Percentiles rank a stretch among this genome's conserved stretches.
Conservation (phyloP, 495 filamentous ascomycete species). For the Aspergillus panamensis region DNA sequence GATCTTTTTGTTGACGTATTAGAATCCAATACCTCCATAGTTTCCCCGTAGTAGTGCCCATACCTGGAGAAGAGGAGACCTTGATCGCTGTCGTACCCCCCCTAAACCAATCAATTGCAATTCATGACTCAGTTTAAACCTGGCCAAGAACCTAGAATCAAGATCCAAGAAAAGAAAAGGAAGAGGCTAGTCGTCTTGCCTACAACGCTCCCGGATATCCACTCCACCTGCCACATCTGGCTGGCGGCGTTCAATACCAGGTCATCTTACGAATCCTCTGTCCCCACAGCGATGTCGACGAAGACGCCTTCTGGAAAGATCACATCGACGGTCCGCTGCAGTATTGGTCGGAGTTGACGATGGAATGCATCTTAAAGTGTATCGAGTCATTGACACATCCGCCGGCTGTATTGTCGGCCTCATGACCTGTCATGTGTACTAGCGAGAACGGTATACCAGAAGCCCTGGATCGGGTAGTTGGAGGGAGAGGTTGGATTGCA, state of each 20-base stretch:
- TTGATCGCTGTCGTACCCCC: no score
- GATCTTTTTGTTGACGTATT: not conserved
- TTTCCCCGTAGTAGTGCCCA: not conserved
- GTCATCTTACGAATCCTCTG: not conserved
- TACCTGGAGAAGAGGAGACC: not conserved
- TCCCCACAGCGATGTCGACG: not conserved
- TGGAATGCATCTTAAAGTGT: not conserved
- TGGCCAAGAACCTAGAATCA: no score
- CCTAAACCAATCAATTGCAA: no score
- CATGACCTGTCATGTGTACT: conserved; percentile 18
- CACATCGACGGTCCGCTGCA: not conserved
- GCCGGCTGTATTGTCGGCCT: not conserved
- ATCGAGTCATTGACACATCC: not conserved
- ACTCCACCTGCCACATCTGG: not conserved
- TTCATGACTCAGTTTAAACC: no score
- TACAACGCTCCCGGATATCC: not conserved
- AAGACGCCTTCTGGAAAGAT: not conserved
- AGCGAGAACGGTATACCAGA: conserved; percentile 13
- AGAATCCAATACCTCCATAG: not conserved
- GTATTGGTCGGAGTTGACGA: not conserved
- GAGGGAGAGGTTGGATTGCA: conserved; percentile 1
- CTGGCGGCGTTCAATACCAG: not conserved
- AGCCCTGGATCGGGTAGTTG: conserved; percentile 17
- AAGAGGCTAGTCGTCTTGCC: not conserved
- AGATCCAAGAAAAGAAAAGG: not conserved